phyloP scores from a whole-genome alignment of 495 filamentous ascomycete species.

The Halenospora varia region DNA sequence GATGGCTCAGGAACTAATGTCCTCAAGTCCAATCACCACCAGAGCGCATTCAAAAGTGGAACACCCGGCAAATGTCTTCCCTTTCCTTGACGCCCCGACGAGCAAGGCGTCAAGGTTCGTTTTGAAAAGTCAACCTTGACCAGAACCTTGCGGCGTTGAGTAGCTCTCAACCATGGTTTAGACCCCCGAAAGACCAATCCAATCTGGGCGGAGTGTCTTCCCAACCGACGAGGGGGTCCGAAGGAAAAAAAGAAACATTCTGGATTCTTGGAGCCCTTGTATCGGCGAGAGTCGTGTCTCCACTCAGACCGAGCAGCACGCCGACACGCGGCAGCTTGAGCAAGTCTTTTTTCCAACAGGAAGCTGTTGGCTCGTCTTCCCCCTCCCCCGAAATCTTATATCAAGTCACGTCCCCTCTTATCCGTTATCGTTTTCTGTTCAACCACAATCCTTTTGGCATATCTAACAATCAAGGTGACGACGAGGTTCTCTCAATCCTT shows the following conservation, averaged over 20 bases:
- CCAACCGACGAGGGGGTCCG: neutral
- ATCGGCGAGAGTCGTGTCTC: neutral
- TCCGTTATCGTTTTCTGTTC: neutral
- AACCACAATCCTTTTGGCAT: constrained; percentile 18
- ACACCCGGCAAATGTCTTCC: constrained; percentile 3
- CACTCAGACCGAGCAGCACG: neutral
- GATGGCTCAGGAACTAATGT: constrained; percentile 1
- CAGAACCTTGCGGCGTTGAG: neutral
- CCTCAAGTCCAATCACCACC: neutral
- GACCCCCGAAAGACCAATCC: neutral
- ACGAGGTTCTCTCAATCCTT: constrained; percentile 5
- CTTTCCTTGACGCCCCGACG: neutral
- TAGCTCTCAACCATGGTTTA: neutral
- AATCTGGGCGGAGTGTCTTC: neutral
- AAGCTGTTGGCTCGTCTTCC: neutral
- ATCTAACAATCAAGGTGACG: neutral
- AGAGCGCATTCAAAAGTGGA: constrained; percentile 6
- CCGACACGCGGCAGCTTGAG: neutral
- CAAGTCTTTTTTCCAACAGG: neutral
- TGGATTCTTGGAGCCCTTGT: neutral
- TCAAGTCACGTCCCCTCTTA: neutral
- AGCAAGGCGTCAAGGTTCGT: neutral
- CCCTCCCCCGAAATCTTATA: neutral
- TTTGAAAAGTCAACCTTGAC: neutral
- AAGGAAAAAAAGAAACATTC: neutral